Evolutionary conservation across 1,139 yeast genomes (phyloP), one percentile per base, ranked within the genome.

Genomic region (Suhomyces atakaporum): DNA sequence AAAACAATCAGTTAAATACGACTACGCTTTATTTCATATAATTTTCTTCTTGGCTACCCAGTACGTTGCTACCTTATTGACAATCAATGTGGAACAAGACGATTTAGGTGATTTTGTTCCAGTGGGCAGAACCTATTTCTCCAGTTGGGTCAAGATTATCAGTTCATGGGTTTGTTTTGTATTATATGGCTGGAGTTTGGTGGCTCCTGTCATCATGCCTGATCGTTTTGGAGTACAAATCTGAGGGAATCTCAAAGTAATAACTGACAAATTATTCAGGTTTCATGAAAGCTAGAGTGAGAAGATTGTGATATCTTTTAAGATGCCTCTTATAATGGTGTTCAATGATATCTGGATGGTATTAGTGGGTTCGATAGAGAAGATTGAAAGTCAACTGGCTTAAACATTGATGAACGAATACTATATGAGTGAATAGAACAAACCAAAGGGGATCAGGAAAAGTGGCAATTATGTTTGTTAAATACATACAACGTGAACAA

Each of bases 31-130:
- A 37, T 94, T 92, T 72, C 98, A 94, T 59, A 58, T 90, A 21
- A 86, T 94, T 25, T 94, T 94, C 73, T 81, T 94, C 58, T 70
- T 94, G 47, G 98, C 98, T 1, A 92, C 98, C 1, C 98, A 92
- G 60, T 94, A 95, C 77, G 90, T 92, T 33, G 97, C 98, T 1
- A 89, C 96, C 1, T 69, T 94, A 45, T 71, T 94, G 42, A 94
- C 98, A 0, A 86, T 89, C 61, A 92, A 90, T 53, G 97, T 92
- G 21, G 81, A 84, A 38, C 81, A 83, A 50, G 95, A 87, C 49
- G 84, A 83, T 43, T 75, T 79, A 33, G 96, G 95, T 6, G 95
- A 88, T 46, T 94, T 94, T 56, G 83, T 89, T 6, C 98, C 98
- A 0, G 98, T 94, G 5, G 99, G 99, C 1, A 73, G 98, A 57